Percentiles rank a stretch among this genome's conserved stretches.
Conservation (phyloP, 2,329 filamentous ascomycete genomes). For the Colletotrichum sp. region DNA sequence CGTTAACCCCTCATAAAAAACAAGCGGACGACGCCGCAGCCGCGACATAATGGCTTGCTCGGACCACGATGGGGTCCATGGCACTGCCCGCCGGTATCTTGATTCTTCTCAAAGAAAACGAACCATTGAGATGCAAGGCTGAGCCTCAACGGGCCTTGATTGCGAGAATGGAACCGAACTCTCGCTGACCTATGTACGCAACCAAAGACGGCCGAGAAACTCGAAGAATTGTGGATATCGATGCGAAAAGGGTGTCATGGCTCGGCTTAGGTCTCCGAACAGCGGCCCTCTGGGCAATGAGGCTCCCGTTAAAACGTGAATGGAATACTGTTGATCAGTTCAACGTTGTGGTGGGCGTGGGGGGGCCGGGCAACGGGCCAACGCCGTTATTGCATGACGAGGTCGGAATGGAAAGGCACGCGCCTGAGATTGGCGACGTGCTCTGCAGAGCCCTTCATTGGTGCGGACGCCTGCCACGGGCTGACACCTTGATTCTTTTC, state of each 20-base stretch:
- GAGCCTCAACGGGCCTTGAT: neutral
- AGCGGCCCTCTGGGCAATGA: neutral
- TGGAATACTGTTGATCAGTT: neutral
- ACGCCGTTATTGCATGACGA: neutral
- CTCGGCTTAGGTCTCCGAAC: slow-evolving; percentile 8
- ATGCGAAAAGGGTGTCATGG: slow-evolving; percentile 1
- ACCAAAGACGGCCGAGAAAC: neutral
- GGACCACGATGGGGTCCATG: slow-evolving; percentile 3
- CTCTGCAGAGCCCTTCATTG: neutral
- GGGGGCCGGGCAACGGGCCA: neutral
- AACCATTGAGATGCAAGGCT: neutral
- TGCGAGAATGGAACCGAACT: neutral
- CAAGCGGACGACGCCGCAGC: slow-evolving; percentile 15
- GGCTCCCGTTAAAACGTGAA: neutral
- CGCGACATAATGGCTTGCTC: slow-evolving; percentile 14
- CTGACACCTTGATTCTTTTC: neutral
- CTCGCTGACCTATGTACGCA: neutral
- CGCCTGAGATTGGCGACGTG: neutral
- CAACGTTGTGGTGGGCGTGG: neutral
- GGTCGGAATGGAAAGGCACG: neutral
- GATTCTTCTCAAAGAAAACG: neutral
- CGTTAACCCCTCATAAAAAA: slow-evolving; percentile 14
- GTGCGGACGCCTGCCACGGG: neutral
- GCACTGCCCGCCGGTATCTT: neutral
- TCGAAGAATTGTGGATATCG: slow-evolving; percentile 8